These are phyloP conservation scores for Acacia pycnantha DNA, from an alignment of 331 rosid species.

Conservation along the genomic window DNA sequence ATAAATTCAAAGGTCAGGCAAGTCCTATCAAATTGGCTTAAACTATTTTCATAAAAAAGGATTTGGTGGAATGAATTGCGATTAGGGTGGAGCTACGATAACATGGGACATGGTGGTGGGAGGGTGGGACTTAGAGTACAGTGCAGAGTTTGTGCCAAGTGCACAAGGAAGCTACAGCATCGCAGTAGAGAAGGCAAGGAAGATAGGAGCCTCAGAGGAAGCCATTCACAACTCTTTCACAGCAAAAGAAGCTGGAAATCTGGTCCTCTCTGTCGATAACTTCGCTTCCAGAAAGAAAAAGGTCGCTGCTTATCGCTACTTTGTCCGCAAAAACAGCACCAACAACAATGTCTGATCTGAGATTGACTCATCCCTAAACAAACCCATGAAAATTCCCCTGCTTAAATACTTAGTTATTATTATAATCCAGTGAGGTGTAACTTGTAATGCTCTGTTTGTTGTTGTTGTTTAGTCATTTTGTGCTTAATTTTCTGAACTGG, in stretches of 20 bases:
- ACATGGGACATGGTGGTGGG: conserved; percentile 97
- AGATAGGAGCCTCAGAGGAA: conserved; percentile 56
- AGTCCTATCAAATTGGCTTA: too few relatives aligned
- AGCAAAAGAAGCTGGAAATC: conserved; percentile 68
- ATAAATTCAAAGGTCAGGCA: too few relatives aligned
- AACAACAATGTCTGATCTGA: background rate
- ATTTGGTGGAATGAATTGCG: background rate
- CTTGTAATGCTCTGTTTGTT: background rate
- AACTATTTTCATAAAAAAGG: too few relatives aligned
- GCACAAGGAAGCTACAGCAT: conserved; percentile 73
- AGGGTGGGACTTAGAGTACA: conserved; percentile 93
- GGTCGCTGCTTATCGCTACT: conserved; percentile 86
- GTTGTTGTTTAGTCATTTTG: background rate
- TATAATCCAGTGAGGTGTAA: background rate
- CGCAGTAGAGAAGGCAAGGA: conserved; percentile 80
- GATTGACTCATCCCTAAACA: background rate
- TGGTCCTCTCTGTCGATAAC: conserved; percentile 90
- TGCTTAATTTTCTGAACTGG: background rate
- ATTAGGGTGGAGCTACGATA: conserved; percentile 70
- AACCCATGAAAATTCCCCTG: background rate
- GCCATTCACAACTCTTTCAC: conserved; percentile 80
- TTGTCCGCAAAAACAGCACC: conserved; percentile 52
- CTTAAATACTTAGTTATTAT: background rate
- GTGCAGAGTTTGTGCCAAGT: conserved; percentile 80
- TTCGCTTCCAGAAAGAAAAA: conserved; percentile 71